Evolutionary conservation across 306 rosid genomes (phyloP).

Genomic region (Calophaca sinica): DNA sequence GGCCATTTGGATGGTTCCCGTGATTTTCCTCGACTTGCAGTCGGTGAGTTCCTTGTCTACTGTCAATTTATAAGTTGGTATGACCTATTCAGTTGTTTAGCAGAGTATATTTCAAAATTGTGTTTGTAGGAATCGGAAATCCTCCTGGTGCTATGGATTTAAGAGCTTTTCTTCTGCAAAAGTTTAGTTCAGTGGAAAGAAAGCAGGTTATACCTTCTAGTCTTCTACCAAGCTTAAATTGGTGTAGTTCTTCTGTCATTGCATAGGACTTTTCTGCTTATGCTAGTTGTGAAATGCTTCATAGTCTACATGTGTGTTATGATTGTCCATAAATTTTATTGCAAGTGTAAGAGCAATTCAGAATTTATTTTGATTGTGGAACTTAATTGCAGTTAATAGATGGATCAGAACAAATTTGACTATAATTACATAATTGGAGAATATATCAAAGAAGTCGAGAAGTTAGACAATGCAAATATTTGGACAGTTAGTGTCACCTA

Average conservation of each 20-base stretch:
- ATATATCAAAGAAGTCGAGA: not conserved
- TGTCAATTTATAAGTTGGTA: not conserved
- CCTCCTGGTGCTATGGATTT: conserved; percentile 89
- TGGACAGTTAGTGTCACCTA: not conserved
- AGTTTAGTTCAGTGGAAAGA: conserved; percentile 76
- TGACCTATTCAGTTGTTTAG: conserved; percentile 9
- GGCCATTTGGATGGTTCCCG: conserved; percentile 86
- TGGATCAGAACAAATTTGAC: not conserved
- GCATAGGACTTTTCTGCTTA: not conserved
- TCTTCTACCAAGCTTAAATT: conserved; percentile 13
- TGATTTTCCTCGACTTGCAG: conserved; percentile 85
- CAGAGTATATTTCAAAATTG: conserved; percentile 29
- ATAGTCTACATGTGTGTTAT: not conserved
- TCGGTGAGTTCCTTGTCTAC: conserved; percentile 61
- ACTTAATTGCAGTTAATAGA: conserved; percentile 22
- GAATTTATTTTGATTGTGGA: not conserved
- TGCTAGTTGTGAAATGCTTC: conserved; percentile 18
- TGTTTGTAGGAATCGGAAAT: conserved; percentile 78
- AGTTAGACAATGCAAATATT: conserved; percentile 8
- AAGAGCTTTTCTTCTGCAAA: conserved; percentile 84
- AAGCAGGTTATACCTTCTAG: conserved; percentile 59
- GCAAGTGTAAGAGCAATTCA: not conserved
- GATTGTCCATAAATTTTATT: conserved; percentile 3
- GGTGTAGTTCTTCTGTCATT: conserved; percentile 14
- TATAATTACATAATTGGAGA: not conserved